phyloP scores from a whole-genome alignment of 2,329 filamentous ascomycete species.

The Mariannaea elegans region DNA sequence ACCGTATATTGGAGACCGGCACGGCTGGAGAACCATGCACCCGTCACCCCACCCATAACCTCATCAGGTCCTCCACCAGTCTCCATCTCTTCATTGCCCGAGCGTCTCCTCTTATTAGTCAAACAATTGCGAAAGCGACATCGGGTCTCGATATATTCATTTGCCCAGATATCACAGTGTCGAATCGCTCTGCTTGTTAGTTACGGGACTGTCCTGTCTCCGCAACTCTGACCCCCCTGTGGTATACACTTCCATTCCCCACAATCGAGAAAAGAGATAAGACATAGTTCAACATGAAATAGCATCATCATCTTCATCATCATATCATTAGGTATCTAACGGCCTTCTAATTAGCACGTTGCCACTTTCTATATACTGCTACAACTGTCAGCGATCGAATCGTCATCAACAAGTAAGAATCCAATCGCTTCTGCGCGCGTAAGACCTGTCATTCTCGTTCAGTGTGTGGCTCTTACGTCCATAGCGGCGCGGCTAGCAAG shows the following conservation, averaged over 20 bases:
- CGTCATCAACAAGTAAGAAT: constrained; percentile 1
- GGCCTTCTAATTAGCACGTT: no score
- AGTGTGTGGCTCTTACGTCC: not conserved
- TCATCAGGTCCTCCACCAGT: constrained; percentile 2
- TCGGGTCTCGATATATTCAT: not conserved
- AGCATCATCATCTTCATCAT: not conserved
- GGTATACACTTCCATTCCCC: not conserved
- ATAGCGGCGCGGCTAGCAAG: not conserved
- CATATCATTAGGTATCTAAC: no score
- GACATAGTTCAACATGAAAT: constrained; percentile 2
- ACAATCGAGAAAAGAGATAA: constrained; percentile 12
- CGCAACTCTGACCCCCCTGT: not conserved
- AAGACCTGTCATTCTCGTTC: not conserved
- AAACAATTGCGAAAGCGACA: not conserved
- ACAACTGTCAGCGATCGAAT: not conserved
- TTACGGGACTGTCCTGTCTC: not conserved
- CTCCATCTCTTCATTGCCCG: not conserved
- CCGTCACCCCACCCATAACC: constrained; percentile 4
- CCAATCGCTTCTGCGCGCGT: not conserved
- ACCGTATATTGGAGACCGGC: not conserved
- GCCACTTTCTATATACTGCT: not conserved
- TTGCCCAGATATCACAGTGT: not conserved
- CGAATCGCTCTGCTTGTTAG: not conserved
- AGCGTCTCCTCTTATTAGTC: constrained; percentile 2
- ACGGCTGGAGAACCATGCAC: constrained; percentile 1